A percentile compares a stretch with the other conserved stretches of the same genome.
phyloP scores from a whole-genome alignment of 345 rosid species.

The Microcos paniculata region DNA sequence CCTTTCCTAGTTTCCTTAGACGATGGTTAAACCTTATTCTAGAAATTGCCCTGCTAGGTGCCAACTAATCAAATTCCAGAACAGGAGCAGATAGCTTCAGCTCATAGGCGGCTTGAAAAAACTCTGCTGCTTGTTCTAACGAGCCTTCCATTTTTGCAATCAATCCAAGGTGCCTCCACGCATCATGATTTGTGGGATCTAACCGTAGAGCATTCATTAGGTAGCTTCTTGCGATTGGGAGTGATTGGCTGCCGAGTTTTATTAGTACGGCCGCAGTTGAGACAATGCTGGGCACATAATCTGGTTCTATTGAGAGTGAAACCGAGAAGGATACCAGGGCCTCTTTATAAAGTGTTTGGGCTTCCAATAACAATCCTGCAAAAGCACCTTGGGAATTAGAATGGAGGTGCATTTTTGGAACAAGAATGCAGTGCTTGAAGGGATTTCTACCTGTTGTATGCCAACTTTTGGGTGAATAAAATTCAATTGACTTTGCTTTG shows the following conservation, averaged over 20 bases:
- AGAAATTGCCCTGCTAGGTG: conserved; percentile 7
- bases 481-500: conserved; percentile 63
- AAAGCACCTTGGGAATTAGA: conserved; percentile 12
- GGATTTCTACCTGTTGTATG: conserved; percentile 58
- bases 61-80: conserved; percentile 10
- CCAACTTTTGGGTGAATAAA: conserved; percentile 78
- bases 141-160: conserved; percentile 83
- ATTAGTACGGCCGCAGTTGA: conserved; percentile 71
- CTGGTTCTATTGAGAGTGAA: conserved; percentile 73
- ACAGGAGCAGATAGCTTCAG: conserved; percentile 75
- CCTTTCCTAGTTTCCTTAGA: not conserved
- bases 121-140: conserved; percentile 78
- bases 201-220: conserved; percentile 76
- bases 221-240: conserved; percentile 76
- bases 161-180: conserved; percentile 82
- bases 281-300: conserved; percentile 76
- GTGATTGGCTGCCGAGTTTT: conserved; percentile 53
- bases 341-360: conserved; percentile 64
- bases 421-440: not conserved
- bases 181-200: conserved; percentile 75
- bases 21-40: not conserved
- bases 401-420: not conserved
- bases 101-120: conserved; percentile 89
- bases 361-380: conserved; percentile 70
- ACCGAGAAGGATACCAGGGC: conserved; percentile 70